phyloP scores from a whole-genome alignment of 306 rosid species.

The Clitoria ternatea region DNA sequence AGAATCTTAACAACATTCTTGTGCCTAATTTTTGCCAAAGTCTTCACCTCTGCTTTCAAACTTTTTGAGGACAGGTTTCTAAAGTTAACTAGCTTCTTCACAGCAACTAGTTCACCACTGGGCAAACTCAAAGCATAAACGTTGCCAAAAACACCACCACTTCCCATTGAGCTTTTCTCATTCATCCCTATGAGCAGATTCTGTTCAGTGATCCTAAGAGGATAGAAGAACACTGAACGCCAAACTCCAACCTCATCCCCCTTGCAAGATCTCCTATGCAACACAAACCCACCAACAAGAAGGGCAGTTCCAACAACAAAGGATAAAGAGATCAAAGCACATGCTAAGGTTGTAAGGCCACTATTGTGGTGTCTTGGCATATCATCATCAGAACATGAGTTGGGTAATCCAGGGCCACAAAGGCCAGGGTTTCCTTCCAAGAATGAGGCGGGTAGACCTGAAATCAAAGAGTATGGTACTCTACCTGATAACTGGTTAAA shows the following conservation, averaged over 20 bases:
- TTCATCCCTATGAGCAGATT: constrained; percentile 78
- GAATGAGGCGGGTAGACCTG: constrained; percentile 94
- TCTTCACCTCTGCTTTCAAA: constrained; percentile 80
- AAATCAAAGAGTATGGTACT: constrained; percentile 77
- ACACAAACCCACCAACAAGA: constrained; percentile 56
- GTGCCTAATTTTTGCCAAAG: constrained; percentile 89
- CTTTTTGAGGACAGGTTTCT: constrained; percentile 65
- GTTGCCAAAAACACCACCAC: constrained; percentile 65
- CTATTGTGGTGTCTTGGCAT: constrained; percentile 36
- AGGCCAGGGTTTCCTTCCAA: constrained; percentile 87
- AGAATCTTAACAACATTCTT: constrained; percentile 76
- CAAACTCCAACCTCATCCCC: constrained; percentile 41
- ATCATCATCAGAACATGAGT: constrained; percentile 66
- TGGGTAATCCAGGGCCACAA: constrained; percentile 83
- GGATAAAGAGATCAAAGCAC: constrained; percentile 67
- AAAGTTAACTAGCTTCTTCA: constrained; percentile 78
- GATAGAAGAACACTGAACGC: constrained; percentile 88
- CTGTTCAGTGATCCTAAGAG: constrained; percentile 86
- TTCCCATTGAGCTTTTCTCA: constrained; percentile 68
- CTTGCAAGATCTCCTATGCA: constrained; percentile 52
- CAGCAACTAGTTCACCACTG: constrained; percentile 78
- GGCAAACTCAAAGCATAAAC: constrained; percentile 69
- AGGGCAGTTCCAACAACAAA: constrained; percentile 56
- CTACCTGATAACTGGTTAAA: constrained; percentile 81
- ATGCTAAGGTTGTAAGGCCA: constrained; percentile 57